A percentile compares a stretch with the other conserved stretches of the same genome.
phyloP scores from a whole-genome alignment of 1,284 basidiomycete genomes.

The Puccinia brachypodii region DNA sequence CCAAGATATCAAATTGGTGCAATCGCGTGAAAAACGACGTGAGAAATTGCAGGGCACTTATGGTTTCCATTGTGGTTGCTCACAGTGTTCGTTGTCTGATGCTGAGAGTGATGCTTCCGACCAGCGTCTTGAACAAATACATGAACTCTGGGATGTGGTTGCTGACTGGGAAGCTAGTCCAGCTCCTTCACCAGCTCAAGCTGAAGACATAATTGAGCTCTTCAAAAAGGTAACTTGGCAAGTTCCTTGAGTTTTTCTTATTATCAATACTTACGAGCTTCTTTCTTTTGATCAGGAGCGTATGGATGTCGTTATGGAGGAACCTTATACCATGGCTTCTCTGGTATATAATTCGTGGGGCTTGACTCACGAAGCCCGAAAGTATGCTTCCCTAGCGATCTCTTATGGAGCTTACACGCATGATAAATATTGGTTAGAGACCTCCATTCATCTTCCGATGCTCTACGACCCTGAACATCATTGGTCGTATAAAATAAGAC shows the following conservation, averaged over 20 bases:
- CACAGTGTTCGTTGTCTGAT: constrained; percentile 24
- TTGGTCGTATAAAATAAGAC: constrained; percentile 27
- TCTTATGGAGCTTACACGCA: constrained; percentile 15
- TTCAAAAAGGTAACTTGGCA: constrained; percentile 26
- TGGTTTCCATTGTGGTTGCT: constrained; percentile 39
- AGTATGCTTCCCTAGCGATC: not conserved
- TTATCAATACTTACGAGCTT: not conserved
- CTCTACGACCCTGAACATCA: constrained; percentile 12
- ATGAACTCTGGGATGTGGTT: constrained; percentile 7
- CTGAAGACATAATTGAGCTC: constrained; percentile 7
- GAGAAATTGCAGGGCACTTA: not conserved
- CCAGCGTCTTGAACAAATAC: not conserved
- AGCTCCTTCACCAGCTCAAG: constrained; percentile 1
- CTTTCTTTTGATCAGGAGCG: constrained; percentile 8
- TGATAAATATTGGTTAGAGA: constrained; percentile 1
- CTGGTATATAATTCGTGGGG: constrained; percentile 27
- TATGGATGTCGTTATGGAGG: constrained; percentile 15
- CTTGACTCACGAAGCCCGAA: constrained; percentile 15
- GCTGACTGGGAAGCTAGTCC: constrained; percentile 11
- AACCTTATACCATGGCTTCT: constrained; percentile 22
- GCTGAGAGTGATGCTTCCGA: constrained; percentile 13
- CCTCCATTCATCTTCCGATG: not conserved
- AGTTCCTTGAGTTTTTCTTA: not conserved
- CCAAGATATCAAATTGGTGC: not conserved
- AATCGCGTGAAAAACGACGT: constrained; percentile 10